Percentiles rank a stretch among this genome's conserved stretches.
These are phyloP conservation scores for Fusarium praegraminearum DNA, from an alignment of 2,329 filamentous ascomycete species.

Conservation along the genomic window DNA sequence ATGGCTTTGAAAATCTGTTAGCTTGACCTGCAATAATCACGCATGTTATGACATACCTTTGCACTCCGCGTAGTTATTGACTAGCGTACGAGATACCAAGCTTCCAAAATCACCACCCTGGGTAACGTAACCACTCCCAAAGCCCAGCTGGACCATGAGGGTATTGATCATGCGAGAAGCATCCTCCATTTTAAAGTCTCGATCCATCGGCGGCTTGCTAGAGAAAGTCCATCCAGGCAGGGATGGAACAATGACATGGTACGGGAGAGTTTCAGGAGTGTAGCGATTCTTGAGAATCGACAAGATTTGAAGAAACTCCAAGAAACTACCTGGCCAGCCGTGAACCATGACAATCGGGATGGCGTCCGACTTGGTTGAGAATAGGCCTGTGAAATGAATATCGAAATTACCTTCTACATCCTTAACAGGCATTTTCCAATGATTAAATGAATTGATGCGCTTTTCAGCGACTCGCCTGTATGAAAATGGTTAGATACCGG, in stretches of 20 bases:
- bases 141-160: constrained; percentile 12
- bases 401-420: neutral
- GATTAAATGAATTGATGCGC: constrained; percentile 5
- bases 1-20: neutral
- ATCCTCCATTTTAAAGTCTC: neutral
- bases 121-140: constrained; percentile 1
- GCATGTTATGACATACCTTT: constrained; percentile 3
- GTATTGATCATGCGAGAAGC: neutral
- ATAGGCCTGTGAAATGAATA: constrained; percentile 1
- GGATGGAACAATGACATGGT: constrained; percentile 7
- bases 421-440: neutral
- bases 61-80: neutral
- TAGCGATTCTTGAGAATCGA: constrained; percentile 10
- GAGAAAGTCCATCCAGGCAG: constrained; percentile 3
- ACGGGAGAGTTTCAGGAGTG: constrained; percentile 6
- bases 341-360: neutral
- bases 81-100: neutral
- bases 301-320: constrained; percentile 2
- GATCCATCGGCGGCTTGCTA: neutral
- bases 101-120: constrained; percentile 21
- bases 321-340: constrained; percentile 18
- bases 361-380: neutral
- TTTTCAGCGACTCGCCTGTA: constrained; percentile 5
- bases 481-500: neutral
- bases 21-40: neutral